Percentiles rank a stretch among this genome's conserved stretches.
phyloP scores from a whole-genome alignment of 768 basidiomycete species.

The Rhizopogon vesiculosus region DNA sequence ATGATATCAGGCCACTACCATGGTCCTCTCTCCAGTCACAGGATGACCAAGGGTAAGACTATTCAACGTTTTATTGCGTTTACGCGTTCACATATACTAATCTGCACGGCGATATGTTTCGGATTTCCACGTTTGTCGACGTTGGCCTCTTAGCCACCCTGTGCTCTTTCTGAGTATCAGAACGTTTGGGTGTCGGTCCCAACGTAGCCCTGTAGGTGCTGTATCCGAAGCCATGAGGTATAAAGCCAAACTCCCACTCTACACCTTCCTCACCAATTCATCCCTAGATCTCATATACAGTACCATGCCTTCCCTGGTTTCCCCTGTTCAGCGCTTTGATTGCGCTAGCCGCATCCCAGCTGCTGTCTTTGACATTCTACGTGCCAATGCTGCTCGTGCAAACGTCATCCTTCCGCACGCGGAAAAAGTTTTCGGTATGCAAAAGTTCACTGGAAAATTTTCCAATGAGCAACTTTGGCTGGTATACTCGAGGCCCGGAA shows the following conservation, averaged over 20 bases:
- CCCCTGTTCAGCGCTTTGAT: slow-evolving; percentile 2
- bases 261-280: slow-evolving; percentile 8
- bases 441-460: slow-evolving; percentile 1
- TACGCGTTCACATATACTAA: not conserved
- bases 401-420: slow-evolving; percentile 41
- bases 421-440: slow-evolving; percentile 13
- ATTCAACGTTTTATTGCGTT: not conserved
- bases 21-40: not conserved
- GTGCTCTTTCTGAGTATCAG: slow-evolving; percentile 14
- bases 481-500: slow-evolving; percentile 12
- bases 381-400: slow-evolving; percentile 25
- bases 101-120: not conserved
- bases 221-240: not conserved
- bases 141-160: slow-evolving; percentile 4
- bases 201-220: not conserved
- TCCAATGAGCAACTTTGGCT: slow-evolving; percentile 26
- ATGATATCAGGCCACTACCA: not conserved
- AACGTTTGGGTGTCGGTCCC: slow-evolving; percentile 4
- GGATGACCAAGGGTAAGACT: not conserved
- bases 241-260: not conserved
- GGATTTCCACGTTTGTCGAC: slow-evolving; percentile 1
- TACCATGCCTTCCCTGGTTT: slow-evolving; percentile 12
- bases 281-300: not conserved
- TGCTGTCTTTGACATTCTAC: slow-evolving; percentile 26
- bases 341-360: slow-evolving; percentile 13